phyloP scores from a whole-genome alignment of 768 basidiomycete species.

The Symmetrospora coprosmae region DNA sequence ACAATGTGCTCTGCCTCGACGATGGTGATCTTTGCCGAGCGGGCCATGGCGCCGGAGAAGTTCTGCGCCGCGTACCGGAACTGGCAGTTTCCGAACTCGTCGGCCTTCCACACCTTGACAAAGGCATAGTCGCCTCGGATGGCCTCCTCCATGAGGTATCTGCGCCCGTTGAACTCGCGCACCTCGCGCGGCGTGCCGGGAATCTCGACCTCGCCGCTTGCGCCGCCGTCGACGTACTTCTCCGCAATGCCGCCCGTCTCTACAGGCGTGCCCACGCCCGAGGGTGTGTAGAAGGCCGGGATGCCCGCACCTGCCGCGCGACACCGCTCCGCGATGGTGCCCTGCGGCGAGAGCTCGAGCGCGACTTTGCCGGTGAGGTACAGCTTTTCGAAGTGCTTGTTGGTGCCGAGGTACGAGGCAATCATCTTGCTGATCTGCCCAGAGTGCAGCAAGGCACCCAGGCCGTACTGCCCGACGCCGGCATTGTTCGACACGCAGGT shows the following conservation, averaged over 20 bases:
- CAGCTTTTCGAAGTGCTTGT: constrained; percentile 54
- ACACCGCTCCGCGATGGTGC: constrained; percentile 72
- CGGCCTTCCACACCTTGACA: constrained; percentile 79
- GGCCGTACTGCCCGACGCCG: constrained; percentile 24
- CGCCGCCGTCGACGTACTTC: constrained; percentile 62
- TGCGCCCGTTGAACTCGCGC: constrained; percentile 60
- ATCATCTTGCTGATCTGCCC: constrained; percentile 70
- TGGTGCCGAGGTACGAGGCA: constrained; percentile 69
- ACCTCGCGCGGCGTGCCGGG: constrained; percentile 62
- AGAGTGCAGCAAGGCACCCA: constrained; percentile 50
- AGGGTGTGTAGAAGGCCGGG: constrained; percentile 85
- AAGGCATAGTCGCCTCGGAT: constrained; percentile 47
- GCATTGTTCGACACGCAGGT: constrained; percentile 79
- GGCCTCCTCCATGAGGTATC: constrained; percentile 67
- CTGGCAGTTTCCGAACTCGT: constrained; percentile 76
- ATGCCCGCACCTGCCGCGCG: constrained; percentile 81
- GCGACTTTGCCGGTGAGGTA: constrained; percentile 70
- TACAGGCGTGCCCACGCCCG: constrained; percentile 61
- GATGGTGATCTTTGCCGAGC: constrained; percentile 75
- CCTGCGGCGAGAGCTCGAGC: constrained; percentile 80
- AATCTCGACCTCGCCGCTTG: constrained; percentile 55
- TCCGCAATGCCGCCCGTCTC: constrained; percentile 66
- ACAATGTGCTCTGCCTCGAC: constrained; percentile 90
- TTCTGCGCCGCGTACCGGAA: constrained; percentile 73
- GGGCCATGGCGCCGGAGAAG: constrained; percentile 73